A percentile compares a stretch with the other conserved stretches of the same genome.
Conservation (phyloP, 495 filamentous ascomycete genomes). For the Penicillium subrubescens region DNA sequence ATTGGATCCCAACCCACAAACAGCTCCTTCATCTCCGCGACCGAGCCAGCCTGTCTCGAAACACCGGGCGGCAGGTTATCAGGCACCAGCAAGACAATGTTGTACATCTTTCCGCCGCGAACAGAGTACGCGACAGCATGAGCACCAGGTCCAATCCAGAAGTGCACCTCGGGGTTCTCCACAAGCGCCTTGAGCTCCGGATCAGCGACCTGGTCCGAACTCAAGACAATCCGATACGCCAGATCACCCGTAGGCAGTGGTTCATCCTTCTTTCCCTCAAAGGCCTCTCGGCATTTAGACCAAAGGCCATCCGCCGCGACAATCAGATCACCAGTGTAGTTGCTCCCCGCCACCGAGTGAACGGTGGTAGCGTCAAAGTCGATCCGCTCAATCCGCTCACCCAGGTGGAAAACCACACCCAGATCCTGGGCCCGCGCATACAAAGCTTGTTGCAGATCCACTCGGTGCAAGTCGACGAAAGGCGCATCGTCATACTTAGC, state of each 20-base stretch:
- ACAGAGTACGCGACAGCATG: slow-evolving; percentile 70
- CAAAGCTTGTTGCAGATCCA: slow-evolving; percentile 57
- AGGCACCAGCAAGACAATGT: slow-evolving; percentile 69
- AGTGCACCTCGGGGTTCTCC: slow-evolving; percentile 61
- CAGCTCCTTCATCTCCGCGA: slow-evolving; percentile 66
- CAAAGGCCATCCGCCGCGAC: slow-evolving; percentile 63
- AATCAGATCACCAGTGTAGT: slow-evolving; percentile 52
- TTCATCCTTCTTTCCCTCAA: slow-evolving; percentile 45
- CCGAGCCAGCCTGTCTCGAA: slow-evolving; percentile 53
- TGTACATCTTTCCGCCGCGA: slow-evolving; percentile 61
- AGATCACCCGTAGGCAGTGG: slow-evolving; percentile 66
- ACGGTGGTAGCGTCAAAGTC: slow-evolving; percentile 36
- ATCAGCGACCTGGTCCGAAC: slow-evolving; percentile 44
- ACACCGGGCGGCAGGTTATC: slow-evolving; percentile 65
- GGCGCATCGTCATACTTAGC: slow-evolving; percentile 50
- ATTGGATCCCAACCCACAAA: slow-evolving; percentile 63
- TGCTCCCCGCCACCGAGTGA: slow-evolving; percentile 26
- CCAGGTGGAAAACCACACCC: slow-evolving; percentile 52
- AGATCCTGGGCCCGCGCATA: slow-evolving; percentile 53
- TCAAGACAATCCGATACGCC: slow-evolving; percentile 69
- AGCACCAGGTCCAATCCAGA: slow-evolving; percentile 69
- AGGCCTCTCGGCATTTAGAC: slow-evolving; percentile 50
- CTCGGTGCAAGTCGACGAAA: slow-evolving; percentile 62
- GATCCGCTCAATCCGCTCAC: slow-evolving; percentile 46
- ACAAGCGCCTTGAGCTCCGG: slow-evolving; percentile 50